phyloP scores from a whole-genome alignment of 768 basidiomycete genomes.

The Lactifluus rugatus region DNA sequence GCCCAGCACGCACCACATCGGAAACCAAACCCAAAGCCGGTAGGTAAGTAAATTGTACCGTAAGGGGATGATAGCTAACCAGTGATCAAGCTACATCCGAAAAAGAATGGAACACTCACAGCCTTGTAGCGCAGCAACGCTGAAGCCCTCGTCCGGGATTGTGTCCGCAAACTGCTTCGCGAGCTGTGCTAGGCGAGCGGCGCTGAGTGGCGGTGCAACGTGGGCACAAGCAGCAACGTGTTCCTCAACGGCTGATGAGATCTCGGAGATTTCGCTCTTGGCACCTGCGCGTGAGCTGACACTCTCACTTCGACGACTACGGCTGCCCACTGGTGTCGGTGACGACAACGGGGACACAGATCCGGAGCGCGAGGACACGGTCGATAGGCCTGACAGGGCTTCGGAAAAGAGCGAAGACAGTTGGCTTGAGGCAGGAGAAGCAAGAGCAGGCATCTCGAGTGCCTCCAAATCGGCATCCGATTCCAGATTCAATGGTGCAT shows the following conservation, averaged over 20 bases:
- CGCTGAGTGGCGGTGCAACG: constrained; percentile 56
- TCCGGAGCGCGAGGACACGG: constrained; percentile 30
- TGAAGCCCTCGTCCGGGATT: constrained; percentile 80
- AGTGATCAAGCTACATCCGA: constrained; percentile 18
- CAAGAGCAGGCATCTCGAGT: constrained; percentile 34
- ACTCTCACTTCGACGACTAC: constrained; percentile 17
- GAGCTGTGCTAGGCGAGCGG: constrained; percentile 50
- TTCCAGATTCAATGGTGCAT: constrained; percentile 25
- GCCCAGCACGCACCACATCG: constrained; percentile 15
- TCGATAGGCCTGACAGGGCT: constrained; percentile 32
- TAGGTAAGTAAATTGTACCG: constrained; percentile 5
- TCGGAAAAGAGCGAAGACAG: constrained; percentile 40
- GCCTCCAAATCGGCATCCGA: constrained; percentile 37
- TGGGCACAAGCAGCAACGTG: constrained; percentile 50
- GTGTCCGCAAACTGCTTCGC: constrained; percentile 73
- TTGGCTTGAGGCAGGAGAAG: constrained; percentile 35
- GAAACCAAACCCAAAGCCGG: constrained; percentile 8
- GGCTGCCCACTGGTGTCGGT: constrained; percentile 14
- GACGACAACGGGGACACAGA: constrained; percentile 23
- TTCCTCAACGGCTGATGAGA: constrained; percentile 56
- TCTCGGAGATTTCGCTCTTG: constrained; percentile 36
- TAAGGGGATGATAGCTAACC: constrained; percentile 17
- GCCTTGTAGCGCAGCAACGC: constrained; percentile 84
- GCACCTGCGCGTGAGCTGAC: constrained; percentile 18
- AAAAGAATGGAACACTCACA: constrained; percentile 44